Percentiles rank a stretch among this genome's conserved stretches.
These are phyloP conservation scores for Spathaspora girioi DNA, from an alignment of 805 yeast species.

Conservation along the genomic window DNA sequence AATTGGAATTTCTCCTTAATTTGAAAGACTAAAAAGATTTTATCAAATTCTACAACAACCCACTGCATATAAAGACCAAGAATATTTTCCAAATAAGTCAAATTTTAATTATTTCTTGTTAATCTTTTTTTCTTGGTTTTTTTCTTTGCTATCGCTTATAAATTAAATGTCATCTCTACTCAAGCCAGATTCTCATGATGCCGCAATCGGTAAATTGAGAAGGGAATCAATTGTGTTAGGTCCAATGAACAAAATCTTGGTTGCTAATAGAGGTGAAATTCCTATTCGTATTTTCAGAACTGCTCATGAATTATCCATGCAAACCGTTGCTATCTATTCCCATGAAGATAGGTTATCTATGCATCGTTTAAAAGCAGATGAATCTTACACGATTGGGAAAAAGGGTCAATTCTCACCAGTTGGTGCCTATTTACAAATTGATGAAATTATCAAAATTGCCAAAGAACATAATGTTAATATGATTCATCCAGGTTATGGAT, in stretches of 20 bases:
- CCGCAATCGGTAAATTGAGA: conserved; percentile 23
- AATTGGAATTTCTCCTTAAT: not conserved
- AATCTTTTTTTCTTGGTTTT: not conserved
- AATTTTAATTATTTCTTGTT: not conserved
- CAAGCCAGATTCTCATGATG: conserved; percentile 3
- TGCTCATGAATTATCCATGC: conserved; percentile 96
- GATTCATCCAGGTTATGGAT: conserved; percentile 89
- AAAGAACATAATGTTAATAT: conserved; percentile 71
- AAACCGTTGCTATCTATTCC: conserved; percentile 94
- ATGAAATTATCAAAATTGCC: conserved; percentile 68
- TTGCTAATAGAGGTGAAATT: conserved; percentile 83
- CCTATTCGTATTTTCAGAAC: conserved; percentile 90
- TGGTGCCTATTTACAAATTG: conserved; percentile 92
- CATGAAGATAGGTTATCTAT: conserved; percentile 92
- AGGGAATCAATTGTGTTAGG: conserved; percentile 42
- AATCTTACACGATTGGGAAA: conserved; percentile 86
- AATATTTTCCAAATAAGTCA: not conserved
- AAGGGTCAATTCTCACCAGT: conserved; percentile 92
- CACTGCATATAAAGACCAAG: not conserved
- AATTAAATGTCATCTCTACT: conserved; percentile 6
- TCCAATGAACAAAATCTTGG: conserved; percentile 59
- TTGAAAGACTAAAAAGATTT: not conserved
- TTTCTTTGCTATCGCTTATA: not conserved
- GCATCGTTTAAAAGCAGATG: conserved; percentile 94
- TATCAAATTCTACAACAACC: not conserved